phyloP scores from a whole-genome alignment of 345 rosid species.

The Iberis pinnata region DNA sequence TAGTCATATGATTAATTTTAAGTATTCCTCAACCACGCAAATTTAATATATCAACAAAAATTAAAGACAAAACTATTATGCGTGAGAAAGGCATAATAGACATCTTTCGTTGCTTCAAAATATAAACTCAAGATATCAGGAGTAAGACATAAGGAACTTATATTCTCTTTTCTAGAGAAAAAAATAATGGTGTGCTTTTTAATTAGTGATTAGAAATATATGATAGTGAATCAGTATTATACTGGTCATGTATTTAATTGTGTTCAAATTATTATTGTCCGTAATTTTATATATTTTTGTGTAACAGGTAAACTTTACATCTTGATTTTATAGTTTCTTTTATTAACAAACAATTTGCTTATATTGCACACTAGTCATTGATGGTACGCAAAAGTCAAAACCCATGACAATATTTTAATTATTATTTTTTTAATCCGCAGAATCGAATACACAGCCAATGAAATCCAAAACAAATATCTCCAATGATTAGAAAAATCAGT shows the following conservation, averaged over 20 bases:
- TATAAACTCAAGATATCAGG: slow-evolving; percentile 27
- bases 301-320: not conserved
- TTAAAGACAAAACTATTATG: slow-evolving; percentile 5
- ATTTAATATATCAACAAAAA: not conserved
- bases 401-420: not conserved
- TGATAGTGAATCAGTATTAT: slow-evolving; percentile 1
- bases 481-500: slow-evolving; percentile 19
- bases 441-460: slow-evolving; percentile 17
- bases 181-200: slow-evolving; percentile 9
- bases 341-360: too few relatives aligned
- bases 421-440: not conserved
- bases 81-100: slow-evolving; percentile 24
- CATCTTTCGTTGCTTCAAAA: slow-evolving; percentile 28
- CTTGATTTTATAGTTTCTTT: too few relatives aligned
- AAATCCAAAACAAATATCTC: slow-evolving; percentile 15
- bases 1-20: too few relatives aligned
- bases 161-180: slow-evolving; percentile 19
- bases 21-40: too few relatives aligned
- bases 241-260: slow-evolving; percentile 10
- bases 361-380: too few relatives aligned
- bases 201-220: slow-evolving; percentile 3
- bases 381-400: too few relatives aligned
- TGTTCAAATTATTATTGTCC: not conserved
- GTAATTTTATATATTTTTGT: not conserved
- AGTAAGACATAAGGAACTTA: slow-evolving; percentile 30